Percentiles rank a stretch among this genome's conserved stretches.
Evolutionary conservation across 495 filamentous ascomycete genomes (phyloP).

Genomic region (Xylaria venustula): DNA sequence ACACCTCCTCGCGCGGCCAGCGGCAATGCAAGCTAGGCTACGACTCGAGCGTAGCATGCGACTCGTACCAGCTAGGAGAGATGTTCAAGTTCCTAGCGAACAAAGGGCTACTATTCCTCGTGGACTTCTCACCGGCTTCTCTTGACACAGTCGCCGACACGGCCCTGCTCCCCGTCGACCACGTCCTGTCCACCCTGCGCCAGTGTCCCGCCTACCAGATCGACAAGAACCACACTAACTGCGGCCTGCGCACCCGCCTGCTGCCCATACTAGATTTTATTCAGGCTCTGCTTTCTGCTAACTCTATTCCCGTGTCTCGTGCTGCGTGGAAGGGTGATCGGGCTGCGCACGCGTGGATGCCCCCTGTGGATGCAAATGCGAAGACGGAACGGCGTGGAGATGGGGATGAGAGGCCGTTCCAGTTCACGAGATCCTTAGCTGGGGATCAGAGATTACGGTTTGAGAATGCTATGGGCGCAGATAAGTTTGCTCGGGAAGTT

Average conservation of each 20-base stretch:
- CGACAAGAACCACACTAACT: slow-evolving; percentile 72
- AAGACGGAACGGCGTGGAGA: not conserved
- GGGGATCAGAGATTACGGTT: slow-evolving; percentile 40
- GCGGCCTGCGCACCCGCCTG: slow-evolving; percentile 67
- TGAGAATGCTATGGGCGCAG: slow-evolving; percentile 38
- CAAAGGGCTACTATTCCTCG: slow-evolving; percentile 50
- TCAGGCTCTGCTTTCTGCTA: slow-evolving; percentile 46
- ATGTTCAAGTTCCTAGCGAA: slow-evolving; percentile 75
- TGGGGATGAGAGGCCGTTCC: slow-evolving; percentile 32
- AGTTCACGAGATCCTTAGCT: slow-evolving; percentile 37
- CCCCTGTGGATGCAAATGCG: not conserved
- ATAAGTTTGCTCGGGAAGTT: slow-evolving; percentile 45
- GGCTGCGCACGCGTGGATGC: slow-evolving; percentile 31
- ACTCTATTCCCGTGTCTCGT: slow-evolving; percentile 44
- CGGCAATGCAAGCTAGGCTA: slow-evolving; percentile 77
- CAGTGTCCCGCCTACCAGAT: slow-evolving; percentile 75
- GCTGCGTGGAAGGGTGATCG: slow-evolving; percentile 45
- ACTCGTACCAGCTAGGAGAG: slow-evolving; percentile 84
- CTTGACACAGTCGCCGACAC: slow-evolving; percentile 31
- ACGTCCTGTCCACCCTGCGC: slow-evolving; percentile 33
- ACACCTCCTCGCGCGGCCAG: slow-evolving; percentile 53
- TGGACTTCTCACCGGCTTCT: slow-evolving; percentile 39
- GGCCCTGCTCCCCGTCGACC: slow-evolving; percentile 33
- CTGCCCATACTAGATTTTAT: slow-evolving; percentile 68
- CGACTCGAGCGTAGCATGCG: slow-evolving; percentile 71